Base-by-base conservation (phyloP, 495 filamentous ascomycete species). In the Podospora pseudocomata region DNA sequence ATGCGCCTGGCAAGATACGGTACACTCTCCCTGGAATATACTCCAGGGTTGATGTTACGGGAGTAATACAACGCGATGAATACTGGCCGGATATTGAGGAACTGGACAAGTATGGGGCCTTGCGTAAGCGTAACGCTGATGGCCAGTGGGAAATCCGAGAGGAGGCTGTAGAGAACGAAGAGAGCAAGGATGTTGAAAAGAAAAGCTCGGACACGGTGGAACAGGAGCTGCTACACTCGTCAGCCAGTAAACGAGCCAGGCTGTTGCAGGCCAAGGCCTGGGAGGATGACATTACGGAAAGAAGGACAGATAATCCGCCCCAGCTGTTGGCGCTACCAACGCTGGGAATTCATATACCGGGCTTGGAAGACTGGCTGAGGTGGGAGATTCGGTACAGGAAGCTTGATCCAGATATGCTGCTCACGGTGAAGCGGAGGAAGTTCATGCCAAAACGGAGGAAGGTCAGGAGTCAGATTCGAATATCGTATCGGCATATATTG, bases 1-100 rank as follows among this genome's bases (percentile, higher is more conserved):
- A 79, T 39, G 86, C 84, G 0, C 86, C 86, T 1, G 84, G 77
- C 0, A 84, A 85, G 64, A 75, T 84, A 11, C 75, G 86, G 18
- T 88, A 76, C 65, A 87, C 87, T 0, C 69, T 89, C 5, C 87
- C 87, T 0, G 84, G 78, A 1, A 66, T 87, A 2, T 84, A 83
- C 61, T 71, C 76, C 7, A 70, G 73, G 18, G 65, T 73, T 11
- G 67, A 79, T 9, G 26, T 78, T 5, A 62, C 30, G 1, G 54
- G 9, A 3, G 11, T 75, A 18, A 5, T 79, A 18, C 9, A 54
- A 1, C 58, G 69, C 0, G 66, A 71, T 7, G 64, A 63, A 6
- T 72, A 72, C 66, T 77, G 73, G 76, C 72, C 75, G 0, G 23
- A 23, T 19, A 54, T 65, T 4, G 66, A 67, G 19, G 23, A 6